Base-by-base conservation (phyloP, 2,329 filamentous ascomycete species). In the Nemania bipapillata region DNA sequence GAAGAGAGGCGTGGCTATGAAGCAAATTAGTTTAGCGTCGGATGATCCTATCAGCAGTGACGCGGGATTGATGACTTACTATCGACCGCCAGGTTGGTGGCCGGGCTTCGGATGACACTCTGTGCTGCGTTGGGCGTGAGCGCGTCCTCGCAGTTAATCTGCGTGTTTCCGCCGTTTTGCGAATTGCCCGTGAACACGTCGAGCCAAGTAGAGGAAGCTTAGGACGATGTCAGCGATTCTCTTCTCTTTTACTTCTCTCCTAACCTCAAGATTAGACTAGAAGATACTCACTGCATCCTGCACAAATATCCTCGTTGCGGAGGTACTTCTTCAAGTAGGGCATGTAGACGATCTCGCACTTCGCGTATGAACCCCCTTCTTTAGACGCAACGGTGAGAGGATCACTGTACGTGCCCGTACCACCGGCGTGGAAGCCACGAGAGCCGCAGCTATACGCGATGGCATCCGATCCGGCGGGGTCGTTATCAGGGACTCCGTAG, bases 251-350 rank as follows among this genome's bases (percentile, higher is more conserved):
- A 17, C 62, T 17, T 57, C 28, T 26, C 55, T 58, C 32, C 50
- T 17, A 63, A n/a, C n/a, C n/a, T 28, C n/a, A 24, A n/a, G n/a
- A 22, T 42, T 3, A 22, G 24, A 47, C 11, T 8, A n/a, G 49
- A 49, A 40, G 49, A 47, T n/a, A 75, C 74, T 67, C 35, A 76
- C 73, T 66, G 64, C 73, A 76, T 2, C n/a, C 42, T 8, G 62
- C 72, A 37, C 75, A 77, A 32, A 61, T 65, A 37, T 77, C 76
- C 57, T 77, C 74, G 63, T 74, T 75, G 3, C 78, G 76, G 4
- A 82, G 73, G 66, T 84, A 84, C 73, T 85, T 85, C 61, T 77
- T 77, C 32, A 83, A 66, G 65, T 82, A 82, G 0, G 82, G 82
- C n/a, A 77, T 71, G 66, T 83, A 85, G 49, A 85, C 76, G 65